Conservation (phyloP, 768 basidiomycete species). For the Phaeotremella fagi region DNA sequence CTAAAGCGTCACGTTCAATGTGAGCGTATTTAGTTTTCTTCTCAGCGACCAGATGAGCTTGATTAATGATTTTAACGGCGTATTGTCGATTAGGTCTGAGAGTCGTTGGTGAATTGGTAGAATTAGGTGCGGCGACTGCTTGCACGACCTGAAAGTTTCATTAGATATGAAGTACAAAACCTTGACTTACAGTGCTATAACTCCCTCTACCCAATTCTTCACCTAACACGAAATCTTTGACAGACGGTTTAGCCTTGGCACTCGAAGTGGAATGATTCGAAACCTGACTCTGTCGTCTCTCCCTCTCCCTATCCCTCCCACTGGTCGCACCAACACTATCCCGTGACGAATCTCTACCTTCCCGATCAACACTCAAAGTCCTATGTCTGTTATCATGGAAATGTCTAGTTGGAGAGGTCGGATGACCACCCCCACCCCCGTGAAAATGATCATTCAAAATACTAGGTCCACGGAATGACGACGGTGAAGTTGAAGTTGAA, state of each 20-base stretch:
- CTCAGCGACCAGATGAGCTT: conserved; percentile 48
- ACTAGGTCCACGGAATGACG: conserved; percentile 6
- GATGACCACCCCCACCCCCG: neutral
- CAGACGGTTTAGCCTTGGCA: conserved; percentile 21
- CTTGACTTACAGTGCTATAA: conserved; percentile 44
- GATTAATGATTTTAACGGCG: conserved; percentile 50
- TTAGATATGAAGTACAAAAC: neutral
- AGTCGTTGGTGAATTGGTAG: conserved; percentile 24
- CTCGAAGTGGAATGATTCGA: conserved; percentile 9
- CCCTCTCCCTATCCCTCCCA: too few species aligned
- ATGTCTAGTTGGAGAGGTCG: neutral
- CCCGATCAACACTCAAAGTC: conserved; percentile 15
- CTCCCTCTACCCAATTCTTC: conserved; percentile 48
- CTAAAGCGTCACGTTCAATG: conserved; percentile 48
- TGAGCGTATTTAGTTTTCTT: conserved; percentile 49
- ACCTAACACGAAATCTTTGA: conserved; percentile 47
- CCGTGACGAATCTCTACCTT: conserved; percentile 4
- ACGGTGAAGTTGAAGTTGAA: too few species aligned
- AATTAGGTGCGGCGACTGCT: conserved; percentile 10
- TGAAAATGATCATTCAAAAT: conserved; percentile 7
- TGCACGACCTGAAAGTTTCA: conserved; percentile 20
- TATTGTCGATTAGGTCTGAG: conserved; percentile 29
- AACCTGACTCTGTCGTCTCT: conserved; percentile 30
- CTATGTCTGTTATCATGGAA: conserved; percentile 4
- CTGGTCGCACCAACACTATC: too few species aligned